phyloP scores from a whole-genome alignment of 1,284 basidiomycete species.

The Violaceomyces palustris region DNA sequence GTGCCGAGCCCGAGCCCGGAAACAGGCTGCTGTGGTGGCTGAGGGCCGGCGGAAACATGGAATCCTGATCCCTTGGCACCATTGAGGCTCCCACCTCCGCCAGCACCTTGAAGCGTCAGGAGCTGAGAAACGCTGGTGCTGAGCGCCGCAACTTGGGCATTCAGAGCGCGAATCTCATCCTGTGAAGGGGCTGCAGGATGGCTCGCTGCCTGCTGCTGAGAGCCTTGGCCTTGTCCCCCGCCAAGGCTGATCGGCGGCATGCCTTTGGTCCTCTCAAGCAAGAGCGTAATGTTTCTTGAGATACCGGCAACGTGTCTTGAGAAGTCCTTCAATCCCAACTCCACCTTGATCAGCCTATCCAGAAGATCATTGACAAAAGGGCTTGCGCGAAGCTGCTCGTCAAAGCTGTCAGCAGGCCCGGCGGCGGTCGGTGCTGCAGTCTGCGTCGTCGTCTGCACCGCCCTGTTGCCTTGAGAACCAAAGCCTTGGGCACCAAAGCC shows the following conservation, averaged over 20 bases:
- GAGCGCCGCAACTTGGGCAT: conserved; percentile 31
- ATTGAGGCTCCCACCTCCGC: too few relatives aligned
- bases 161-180: conserved; percentile 36
- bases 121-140: conserved; percentile 38
- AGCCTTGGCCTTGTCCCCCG: conserved; percentile 5
- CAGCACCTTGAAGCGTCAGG: conserved; percentile 19
- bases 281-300: conserved; percentile 68
- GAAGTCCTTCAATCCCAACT: conserved; percentile 67
- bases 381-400: conserved; percentile 10
- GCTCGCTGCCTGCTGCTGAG: neutral
- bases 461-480: conserved; percentile 11
- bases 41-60: neutral
- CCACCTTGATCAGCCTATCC: conserved; percentile 68
- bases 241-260: conserved; percentile 17
- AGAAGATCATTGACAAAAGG: conserved; percentile 66
- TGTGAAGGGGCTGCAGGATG: neutral
- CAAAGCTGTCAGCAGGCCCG: conserved; percentile 3
- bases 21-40: too few relatives aligned
- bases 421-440: conserved; percentile 2
- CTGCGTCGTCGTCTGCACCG: conserved; percentile 7
- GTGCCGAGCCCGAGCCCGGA: too few relatives aligned
- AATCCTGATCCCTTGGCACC: neutral
- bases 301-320: conserved; percentile 69
- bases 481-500: conserved; percentile 9
- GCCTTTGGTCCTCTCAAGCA: conserved; percentile 61